Base-by-base conservation (phyloP, 257 asterid species). In the Fraxinus anomala region DNA sequence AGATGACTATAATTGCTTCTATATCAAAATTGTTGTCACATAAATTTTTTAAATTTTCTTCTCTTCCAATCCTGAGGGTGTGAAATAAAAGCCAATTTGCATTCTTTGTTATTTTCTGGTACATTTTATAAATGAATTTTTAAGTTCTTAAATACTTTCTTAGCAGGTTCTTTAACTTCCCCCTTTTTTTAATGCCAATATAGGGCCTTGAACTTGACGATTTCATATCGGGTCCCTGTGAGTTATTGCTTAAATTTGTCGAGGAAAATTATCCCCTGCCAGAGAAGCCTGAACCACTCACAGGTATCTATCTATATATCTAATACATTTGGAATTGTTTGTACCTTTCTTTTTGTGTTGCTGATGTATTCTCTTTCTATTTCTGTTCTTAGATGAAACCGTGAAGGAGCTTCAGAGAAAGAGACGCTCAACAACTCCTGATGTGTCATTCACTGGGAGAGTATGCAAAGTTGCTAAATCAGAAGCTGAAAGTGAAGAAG, bases 161-260 rank as follows among this genome's bases (percentile, higher is more conserved):
- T 78, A 70, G 68, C 80, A 63, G 78, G 80, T 73, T 76, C 77
- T 79, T 80, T 79, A 73, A 79, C 80, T 76, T 79, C 65, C 71
- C 42, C 71, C 81, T 74, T 84, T 68, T 56, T 54, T 21, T 13
- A 1, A n/a, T 59, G 76, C 74, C 72, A 67, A 73, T 63, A 68
- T 80, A 95, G 98, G 99, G 99, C 80, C 78, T 85, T 86, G 99
- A 93, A 78, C 99, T 93, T 81, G 99, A 96, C 76, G 99, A 96
- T 90, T 96, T 96, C 82, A 75, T 96, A 80, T 96, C 99, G 82
- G 99, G 99, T 80, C 99, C 99, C 77, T 97, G 97, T 76, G 99
- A 96, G 82, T 80, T 96, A 79, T 82, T 96, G 89, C 90, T 96
- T 78, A 96, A 96, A 89, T 92, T 93, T 87, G 99, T 93, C 73